Base-by-base conservation (phyloP, 352 stramenopile genomes). In the Phytophthora vignae region DNA sequence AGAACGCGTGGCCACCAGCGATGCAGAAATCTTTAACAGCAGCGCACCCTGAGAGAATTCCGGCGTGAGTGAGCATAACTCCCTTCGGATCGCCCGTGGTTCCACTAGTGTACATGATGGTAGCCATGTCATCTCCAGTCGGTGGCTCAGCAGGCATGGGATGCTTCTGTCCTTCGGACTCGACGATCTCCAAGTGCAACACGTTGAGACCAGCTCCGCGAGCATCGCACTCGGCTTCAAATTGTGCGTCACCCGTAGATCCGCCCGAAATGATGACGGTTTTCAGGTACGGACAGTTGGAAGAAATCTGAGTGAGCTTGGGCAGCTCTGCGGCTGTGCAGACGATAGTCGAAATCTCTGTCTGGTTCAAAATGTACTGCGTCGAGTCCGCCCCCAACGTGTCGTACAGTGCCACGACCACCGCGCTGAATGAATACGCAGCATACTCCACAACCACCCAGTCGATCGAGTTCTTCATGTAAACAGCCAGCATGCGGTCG, bases 61-160 rank as follows among this genome's bases (percentile, higher is more conserved):
- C 85, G n/a, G 57, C 50, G 77, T 99, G 98, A 10, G 90, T 98
- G n/a, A 99, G 82, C 52, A 99, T 82, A 22, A 93, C 98, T 33
- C 97, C 97, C 72, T 99, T 99, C 25, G 98, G 96, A 63, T 98
- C 87, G 19, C 97, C 97, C 21, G 97, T 99, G 19, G 97, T 99
- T 38, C 97, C 97, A 48, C 84, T 98, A 5, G 96, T 99, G 84
- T 98, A 98, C 89, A 93, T 98, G 60, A 98, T 88, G 7, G 96
- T 99, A 7, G 92, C 91, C 21, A 99, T 54, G 77, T 98, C 93
- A 0, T 76, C 64, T n/a, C 57, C 71, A 12, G 38, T 55, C 3
- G 87, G 83, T 4, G 80, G 81, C 46, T 87, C 65, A 0, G 66
- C 49, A 15, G 69, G 5, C 2, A 74, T 55, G 3, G 71, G 65